A percentile compares a stretch with the other conserved stretches of the same genome.
These are phyloP conservation scores for Aspergillus egyptiacus DNA, from an alignment of 495 filamentous ascomycete species.

Conservation along the genomic window DNA sequence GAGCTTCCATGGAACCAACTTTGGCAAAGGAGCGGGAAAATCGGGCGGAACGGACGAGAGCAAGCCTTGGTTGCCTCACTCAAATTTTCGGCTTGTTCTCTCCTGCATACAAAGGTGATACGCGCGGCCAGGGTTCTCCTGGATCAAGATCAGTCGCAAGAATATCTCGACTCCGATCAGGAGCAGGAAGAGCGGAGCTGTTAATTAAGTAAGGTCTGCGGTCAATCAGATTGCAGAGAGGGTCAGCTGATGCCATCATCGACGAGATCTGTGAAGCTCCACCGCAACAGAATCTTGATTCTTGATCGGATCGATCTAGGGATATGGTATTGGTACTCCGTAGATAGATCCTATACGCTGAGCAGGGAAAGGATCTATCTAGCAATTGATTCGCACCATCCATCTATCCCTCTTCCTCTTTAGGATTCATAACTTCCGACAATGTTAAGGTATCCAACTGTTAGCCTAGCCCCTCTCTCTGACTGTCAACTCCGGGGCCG, in stretches of 20 bases:
- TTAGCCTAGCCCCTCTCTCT: no score
- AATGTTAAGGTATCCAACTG: no score
- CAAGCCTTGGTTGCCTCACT: slow-evolving; percentile 1
- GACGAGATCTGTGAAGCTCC: background rate
- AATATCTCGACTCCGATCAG: background rate
- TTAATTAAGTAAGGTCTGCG: no score
- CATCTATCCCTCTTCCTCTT: background rate
- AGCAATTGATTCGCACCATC: no score
- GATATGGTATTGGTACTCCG: no score
- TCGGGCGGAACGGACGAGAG: background rate
- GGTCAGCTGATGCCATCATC: background rate
- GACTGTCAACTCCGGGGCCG: background rate
- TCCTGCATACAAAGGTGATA: background rate
- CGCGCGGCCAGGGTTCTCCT: background rate
- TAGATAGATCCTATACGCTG: no score
- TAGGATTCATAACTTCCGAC: no score
- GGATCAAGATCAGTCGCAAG: no score
- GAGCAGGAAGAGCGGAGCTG: background rate
- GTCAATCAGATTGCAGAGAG: background rate
- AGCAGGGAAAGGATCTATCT: no score
- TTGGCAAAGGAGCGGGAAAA: background rate
- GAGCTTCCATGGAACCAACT: background rate
- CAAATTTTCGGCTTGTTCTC: slow-evolving; percentile 7
- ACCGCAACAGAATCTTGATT: background rate
- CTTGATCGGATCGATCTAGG: no score